Base-by-base conservation (phyloP, 768 basidiomycete genomes). In the Termitomyces sp. region DNA sequence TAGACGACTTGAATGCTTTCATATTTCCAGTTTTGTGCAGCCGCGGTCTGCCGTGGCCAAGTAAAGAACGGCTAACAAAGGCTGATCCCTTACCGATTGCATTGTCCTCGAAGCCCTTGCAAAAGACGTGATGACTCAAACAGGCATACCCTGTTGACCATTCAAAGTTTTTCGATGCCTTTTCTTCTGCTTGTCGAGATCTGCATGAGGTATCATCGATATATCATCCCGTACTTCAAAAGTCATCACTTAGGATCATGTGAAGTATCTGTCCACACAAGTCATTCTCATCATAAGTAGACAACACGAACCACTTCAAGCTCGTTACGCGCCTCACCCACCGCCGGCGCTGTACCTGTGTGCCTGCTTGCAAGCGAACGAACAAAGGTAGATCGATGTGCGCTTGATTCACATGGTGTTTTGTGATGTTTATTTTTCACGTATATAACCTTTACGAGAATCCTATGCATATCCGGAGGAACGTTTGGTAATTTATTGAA, bases 361-460 rank as follows among this genome's bases (percentile, higher is more conserved):
- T 65, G 62, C 64, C 64, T 65, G 61, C 50, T 26, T 41, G 59
- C 61, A 65, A 61, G 57, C 64, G 61, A 64, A 55, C 44, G 52
- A 52, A 52, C 48, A 60, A 33, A 62, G 43, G 36, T 38, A 35
- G 12, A 56, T 55, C 58, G 50, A 58, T 56, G 35, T 23, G 10
- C 59, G 49, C 33, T 26, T 33, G 48, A 48, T 61, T 58, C 60
- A 41, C 61, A 64, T 55, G 58, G 23, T 53, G 50, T 32, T 33
- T 60, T 28, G 61, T 62, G 50, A 62, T 57, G 58, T 60, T 59
- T 40, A 48, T 41, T 54, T 30, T 30, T 13, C 38, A 41, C 41
- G 53, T 41, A 54, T 30, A 30, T 54, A 32, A n/a, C 53, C 53
- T 41, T 54, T 41, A 54, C 40, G 40, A 41, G 53, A 30, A 50